phyloP scores from a whole-genome alignment of 116 monocot genomes.

The Papilionanthe hybrid region DNA sequence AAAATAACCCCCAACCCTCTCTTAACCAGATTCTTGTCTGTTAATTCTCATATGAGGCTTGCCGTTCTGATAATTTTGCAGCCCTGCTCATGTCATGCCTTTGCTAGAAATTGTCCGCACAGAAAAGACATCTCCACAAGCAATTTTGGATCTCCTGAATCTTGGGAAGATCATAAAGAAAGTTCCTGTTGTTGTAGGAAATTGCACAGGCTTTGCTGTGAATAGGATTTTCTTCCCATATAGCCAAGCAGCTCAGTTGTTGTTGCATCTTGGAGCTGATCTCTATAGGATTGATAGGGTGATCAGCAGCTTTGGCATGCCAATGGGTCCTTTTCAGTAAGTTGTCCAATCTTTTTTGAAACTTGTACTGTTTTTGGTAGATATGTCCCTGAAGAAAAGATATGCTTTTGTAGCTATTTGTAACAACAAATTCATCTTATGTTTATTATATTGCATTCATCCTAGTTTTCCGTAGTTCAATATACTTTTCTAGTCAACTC shows the following conservation, averaged over 20 bases:
- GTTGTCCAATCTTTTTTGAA: not conserved
- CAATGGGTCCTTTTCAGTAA: slow-evolving; percentile 23
- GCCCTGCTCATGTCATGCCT: slow-evolving; percentile 15
- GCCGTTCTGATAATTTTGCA: slow-evolving; percentile 7
- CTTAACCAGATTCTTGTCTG: not conserved
- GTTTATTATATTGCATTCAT: too few species aligned
- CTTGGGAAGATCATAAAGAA: slow-evolving; percentile 16
- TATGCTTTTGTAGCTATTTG: too few species aligned
- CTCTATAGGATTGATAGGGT: slow-evolving; percentile 11
- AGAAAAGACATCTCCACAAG: slow-evolving; percentile 22
- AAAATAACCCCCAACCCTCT: not conserved
- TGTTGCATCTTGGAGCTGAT: slow-evolving; percentile 17
- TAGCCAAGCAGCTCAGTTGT: slow-evolving; percentile 9
- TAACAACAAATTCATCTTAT: too few species aligned
- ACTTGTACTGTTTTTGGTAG: not conserved
- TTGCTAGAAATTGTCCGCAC: slow-evolving; percentile 18
- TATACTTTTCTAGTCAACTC: too few species aligned
- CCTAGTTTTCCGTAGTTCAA: too few species aligned
- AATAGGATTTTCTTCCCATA: slow-evolving; percentile 20
- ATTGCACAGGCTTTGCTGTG: slow-evolving; percentile 27
- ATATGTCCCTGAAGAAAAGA: not conserved
- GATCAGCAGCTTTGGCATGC: slow-evolving; percentile 20
- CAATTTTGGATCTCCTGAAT: slow-evolving; percentile 13
- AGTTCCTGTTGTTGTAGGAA: slow-evolving; percentile 14
- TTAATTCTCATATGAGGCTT: not conserved